Evolutionary conservation across 768 basidiomycete genomes (phyloP).

Genomic region (Rhodocollybia butyracea): DNA sequence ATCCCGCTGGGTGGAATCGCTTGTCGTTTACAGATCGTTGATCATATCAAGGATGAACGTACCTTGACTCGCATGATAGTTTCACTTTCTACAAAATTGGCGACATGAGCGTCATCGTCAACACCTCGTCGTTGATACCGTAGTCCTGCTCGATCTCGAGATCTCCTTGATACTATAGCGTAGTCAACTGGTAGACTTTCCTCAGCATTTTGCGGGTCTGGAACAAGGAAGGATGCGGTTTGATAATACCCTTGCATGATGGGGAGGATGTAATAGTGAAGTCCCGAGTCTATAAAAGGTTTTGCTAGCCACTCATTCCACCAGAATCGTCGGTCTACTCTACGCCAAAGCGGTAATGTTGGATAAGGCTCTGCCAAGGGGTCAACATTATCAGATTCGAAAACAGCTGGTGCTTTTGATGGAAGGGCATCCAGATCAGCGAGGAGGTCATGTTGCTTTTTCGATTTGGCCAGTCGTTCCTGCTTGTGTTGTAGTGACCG

Average conservation of each 20-base stretch:
- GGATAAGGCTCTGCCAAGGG: slow-evolving; percentile 69
- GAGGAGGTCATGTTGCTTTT: slow-evolving; percentile 56
- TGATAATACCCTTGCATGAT: slow-evolving; percentile 95
- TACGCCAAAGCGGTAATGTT: slow-evolving; percentile 84
- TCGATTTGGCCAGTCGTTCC: slow-evolving; percentile 54
- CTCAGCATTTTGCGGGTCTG: slow-evolving; percentile 40
- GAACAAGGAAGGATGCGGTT: slow-evolving; percentile 61
- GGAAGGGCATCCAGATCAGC: slow-evolving; percentile 38
- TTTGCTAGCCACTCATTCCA: slow-evolving; percentile 92
- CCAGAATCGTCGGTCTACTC: slow-evolving; percentile 90
- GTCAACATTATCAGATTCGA: slow-evolving; percentile 38
- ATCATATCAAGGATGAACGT: slow-evolving; percentile 14
- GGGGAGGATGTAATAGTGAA: slow-evolving; percentile 85
- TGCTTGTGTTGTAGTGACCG: slow-evolving; percentile 79
- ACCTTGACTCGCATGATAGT: slow-evolving; percentile 84
- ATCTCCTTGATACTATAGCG: slow-evolving; percentile 79
- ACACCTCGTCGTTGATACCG: slow-evolving; percentile 94
- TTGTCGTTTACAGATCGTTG: neutral
- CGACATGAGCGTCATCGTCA: slow-evolving; percentile 89
- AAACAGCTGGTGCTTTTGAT: neutral
- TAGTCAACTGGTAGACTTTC: slow-evolving; percentile 65
- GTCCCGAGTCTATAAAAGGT: slow-evolving; percentile 84
- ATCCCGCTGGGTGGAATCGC: slow-evolving; percentile 52
- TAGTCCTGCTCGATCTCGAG: slow-evolving; percentile 86
- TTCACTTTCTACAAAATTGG: slow-evolving; percentile 96